phyloP scores from a whole-genome alignment of 2,329 filamentous ascomycete genomes.

The Colletotrichum agaves region DNA sequence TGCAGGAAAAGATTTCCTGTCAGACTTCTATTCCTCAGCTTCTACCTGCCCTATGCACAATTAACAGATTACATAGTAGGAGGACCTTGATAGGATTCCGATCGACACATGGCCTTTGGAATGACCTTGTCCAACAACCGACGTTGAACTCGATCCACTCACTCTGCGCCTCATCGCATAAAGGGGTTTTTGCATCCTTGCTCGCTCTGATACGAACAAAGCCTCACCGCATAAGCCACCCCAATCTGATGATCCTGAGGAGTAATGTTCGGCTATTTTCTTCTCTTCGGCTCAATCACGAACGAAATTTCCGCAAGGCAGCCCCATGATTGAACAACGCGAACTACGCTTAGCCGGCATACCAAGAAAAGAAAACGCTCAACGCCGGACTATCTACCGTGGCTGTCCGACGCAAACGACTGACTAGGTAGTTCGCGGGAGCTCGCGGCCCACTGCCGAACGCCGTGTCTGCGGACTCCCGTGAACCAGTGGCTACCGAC shows the following conservation, averaged over 20 bases:
- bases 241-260: constrained; percentile 23
- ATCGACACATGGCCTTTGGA: background rate
- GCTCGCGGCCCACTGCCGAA: constrained; percentile 7
- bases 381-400: background rate
- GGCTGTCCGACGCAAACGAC: constrained; percentile 8
- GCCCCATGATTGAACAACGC: background rate
- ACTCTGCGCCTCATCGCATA: constrained; percentile 34
- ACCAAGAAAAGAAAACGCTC: constrained; percentile 26
- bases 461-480: constrained; percentile 29
- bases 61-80: background rate
- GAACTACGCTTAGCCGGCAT: background rate
- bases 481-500: constrained; percentile 9
- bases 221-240: constrained; percentile 30
- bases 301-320: background rate
- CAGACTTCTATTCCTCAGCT: background rate
- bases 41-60: background rate
- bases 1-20: background rate
- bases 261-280: background rate
- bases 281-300: background rate
- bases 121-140: background rate
- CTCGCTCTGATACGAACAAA: constrained; percentile 26
- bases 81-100: background rate
- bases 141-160: constrained; percentile 21
- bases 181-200: constrained; percentile 33
- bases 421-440: background rate